Percentiles rank a stretch among this genome's conserved stretches.
phyloP scores from a whole-genome alignment of 2,329 filamentous ascomycete species.

The Fusarium fujikuroi region DNA sequence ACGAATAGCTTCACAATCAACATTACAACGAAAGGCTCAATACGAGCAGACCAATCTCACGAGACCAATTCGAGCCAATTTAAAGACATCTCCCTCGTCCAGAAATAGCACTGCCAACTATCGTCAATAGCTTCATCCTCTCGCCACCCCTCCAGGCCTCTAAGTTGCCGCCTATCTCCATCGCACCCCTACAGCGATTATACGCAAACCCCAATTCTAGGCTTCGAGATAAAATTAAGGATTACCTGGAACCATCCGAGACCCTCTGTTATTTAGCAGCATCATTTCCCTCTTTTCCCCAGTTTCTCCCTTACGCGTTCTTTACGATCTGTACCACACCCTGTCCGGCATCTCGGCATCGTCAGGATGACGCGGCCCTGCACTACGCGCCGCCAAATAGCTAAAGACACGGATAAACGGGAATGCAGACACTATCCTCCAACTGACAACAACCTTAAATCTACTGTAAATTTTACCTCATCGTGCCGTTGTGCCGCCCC shows the following conservation, averaged over 20 bases:
- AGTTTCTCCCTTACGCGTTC: conserved; percentile 4
- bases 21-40: background rate
- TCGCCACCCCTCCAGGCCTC: background rate
- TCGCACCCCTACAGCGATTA: background rate
- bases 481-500: conserved; percentile 12
- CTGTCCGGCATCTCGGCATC: conserved; percentile 32
- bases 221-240: conserved; percentile 16
- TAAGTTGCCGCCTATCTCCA: conserved; percentile 1
- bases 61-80: background rate
- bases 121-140: background rate
- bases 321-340: conserved; percentile 13
- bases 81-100: background rate
- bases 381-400: conserved; percentile 27
- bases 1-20: background rate
- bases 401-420: conserved; percentile 14
- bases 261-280: background rate
- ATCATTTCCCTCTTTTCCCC: background rate
- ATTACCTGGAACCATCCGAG: background rate
- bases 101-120: background rate
- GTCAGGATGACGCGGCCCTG: conserved; percentile 41
- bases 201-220: conserved; percentile 1
- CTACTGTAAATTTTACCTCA: conserved; percentile 8
- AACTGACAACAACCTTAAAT: conserved; percentile 20
- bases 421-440: conserved; percentile 1
- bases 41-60: background rate